Evolutionary conservation across 2,329 filamentous ascomycete species (phyloP), one percentile per base, ranked within the genome.

Genomic region (Aspergillus niger): DNA sequence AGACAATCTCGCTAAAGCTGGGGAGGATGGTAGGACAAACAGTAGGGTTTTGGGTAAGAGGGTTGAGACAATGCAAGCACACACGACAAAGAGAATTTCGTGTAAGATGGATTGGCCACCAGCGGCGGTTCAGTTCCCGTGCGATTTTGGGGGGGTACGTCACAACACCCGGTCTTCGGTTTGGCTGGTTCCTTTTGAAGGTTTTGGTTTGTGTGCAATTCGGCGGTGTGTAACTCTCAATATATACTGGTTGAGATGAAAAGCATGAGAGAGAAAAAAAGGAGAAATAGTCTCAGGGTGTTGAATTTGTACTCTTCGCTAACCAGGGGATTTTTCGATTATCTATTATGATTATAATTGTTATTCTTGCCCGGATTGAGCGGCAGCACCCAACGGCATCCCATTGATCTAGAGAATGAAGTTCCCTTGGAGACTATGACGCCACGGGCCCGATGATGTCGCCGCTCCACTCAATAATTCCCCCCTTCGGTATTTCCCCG

Each of bases 381-480:
- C 32, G 32, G 32, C 32, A 36, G 32, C 32, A 36, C 32, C 32
- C 32, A 36, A 36, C 32, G 11, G 11, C 32, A 36, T 36, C 32
- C 32, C 32, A 36, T 36, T 4, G 32, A 55, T 32, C n/a, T 28
- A 28, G 53, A 55, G 53, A 55, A 55, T 55, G 53, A 55, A 44
- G 53, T 55, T 55, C 53, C 53, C 53, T 55, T 55, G 53, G 53
- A 55, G 53, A 55, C 53, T 55, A 55, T 55, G 53, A 55, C 53
- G 48, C 55, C 55, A 57, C 55, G 47, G 47, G 48, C 55, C 22
- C 26, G 55, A 57, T 57, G 55, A 57, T 57, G 55, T 57, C 55
- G 55, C 55, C 55, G 55, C 55, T 57, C 55, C 55, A 57, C 55
- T 57, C 55, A 57, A 28, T 41, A 41, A 32, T 47, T 15, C 17